Percentiles rank a stretch among this genome's conserved stretches.
These are phyloP conservation scores for Fomitopsis betulina DNA, from an alignment of 1,284 basidiomycete genomes.

Conservation along the genomic window DNA sequence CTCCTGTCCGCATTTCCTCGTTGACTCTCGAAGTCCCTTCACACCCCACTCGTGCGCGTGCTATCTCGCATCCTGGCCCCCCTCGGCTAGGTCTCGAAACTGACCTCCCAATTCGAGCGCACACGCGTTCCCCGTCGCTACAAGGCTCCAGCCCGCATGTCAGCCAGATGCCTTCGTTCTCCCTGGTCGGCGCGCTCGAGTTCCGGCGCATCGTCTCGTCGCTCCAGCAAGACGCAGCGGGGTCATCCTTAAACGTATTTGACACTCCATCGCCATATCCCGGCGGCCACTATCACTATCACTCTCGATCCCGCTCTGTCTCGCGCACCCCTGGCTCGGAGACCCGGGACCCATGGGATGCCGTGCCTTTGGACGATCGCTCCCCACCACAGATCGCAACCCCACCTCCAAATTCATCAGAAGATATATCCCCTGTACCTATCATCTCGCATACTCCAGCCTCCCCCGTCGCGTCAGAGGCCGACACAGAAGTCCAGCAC, in stretches of 20 bases:
- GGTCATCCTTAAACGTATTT: constrained; percentile 54
- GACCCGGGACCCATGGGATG: constrained; percentile 43
- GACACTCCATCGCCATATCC: constrained; percentile 69
- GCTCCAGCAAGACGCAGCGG: constrained; percentile 61
- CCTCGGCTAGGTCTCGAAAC: constrained; percentile 38
- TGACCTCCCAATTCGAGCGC: constrained; percentile 34
- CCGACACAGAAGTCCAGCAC: constrained; percentile 38
- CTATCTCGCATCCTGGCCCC: constrained; percentile 32
- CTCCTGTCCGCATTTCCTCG: constrained; percentile 4
- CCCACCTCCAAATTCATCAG: constrained; percentile 12
- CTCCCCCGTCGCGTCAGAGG: constrained; percentile 35
- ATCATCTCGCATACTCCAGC: constrained; percentile 54
- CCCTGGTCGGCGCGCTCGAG: constrained; percentile 89
- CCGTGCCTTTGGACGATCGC: constrained; percentile 46
- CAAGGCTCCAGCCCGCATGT: constrained; percentile 30
- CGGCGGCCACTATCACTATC: constrained; percentile 65
- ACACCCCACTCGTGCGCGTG: constrained; percentile 27
- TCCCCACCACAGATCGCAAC: constrained; percentile 20
- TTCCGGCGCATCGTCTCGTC: constrained; percentile 88
- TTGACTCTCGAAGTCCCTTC: constrained; percentile 12
- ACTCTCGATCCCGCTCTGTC: constrained; percentile 23
- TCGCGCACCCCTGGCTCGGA: constrained; percentile 20
- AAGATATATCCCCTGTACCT: constrained; percentile 36
- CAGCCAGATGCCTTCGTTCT: constrained; percentile 74
- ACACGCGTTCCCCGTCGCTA: constrained; percentile 34